phyloP scores from a whole-genome alignment of 345 rosid genomes.

The Citrus unshiu region DNA sequence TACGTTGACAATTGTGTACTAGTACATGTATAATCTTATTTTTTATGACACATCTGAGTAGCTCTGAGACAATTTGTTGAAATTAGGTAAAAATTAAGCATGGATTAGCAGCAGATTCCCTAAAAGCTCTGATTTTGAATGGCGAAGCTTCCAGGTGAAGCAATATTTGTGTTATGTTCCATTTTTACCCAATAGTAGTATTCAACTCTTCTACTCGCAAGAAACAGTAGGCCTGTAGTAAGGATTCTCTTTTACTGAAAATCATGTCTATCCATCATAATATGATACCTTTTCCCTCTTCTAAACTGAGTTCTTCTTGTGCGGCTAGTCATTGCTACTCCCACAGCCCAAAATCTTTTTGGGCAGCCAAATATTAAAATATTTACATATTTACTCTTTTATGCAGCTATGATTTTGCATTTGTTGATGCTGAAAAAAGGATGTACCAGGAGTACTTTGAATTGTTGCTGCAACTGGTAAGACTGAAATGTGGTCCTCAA shows the following conservation, averaged over 20 bases:
- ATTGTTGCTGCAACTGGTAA: constrained; percentile 76
- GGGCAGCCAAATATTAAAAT: background rate
- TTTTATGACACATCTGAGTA: background rate
- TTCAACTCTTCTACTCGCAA: background rate
- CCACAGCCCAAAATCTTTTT: background rate
- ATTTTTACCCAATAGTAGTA: background rate
- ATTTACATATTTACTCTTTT: background rate
- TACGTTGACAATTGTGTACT: background rate
- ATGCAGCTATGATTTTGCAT: constrained; percentile 91
- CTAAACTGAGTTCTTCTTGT: background rate
- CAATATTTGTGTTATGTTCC: background rate
- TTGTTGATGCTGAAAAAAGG: constrained; percentile 94
- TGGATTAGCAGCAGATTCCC: constrained; percentile 67
- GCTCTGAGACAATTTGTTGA: constrained; percentile 17
- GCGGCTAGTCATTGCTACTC: background rate
- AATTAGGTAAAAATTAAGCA: constrained; percentile 64
- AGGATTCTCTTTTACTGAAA: background rate
- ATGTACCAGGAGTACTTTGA: constrained; percentile 89
- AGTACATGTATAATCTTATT: background rate
- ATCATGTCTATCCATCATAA: background rate
- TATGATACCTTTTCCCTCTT: background rate
- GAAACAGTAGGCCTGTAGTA: background rate
- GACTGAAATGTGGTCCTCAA: constrained; percentile 14
- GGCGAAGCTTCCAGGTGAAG: constrained; percentile 77
- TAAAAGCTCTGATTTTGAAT: constrained; percentile 58